Conservation (phyloP, 345 rosid genomes). For the Citrus sinensis region DVS_A1.0 CM039162.1:5935501-5936000, state of each 20-base stretch:
- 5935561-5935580: background rate
- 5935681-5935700: background rate
- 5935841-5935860: background rate
- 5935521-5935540: background rate
- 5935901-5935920: background rate
- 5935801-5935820: background rate
- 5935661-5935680: background rate
- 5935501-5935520: background rate
- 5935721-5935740: background rate
- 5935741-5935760: background rate
- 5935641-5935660: background rate
- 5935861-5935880: background rate
- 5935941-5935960: slow-evolving; percentile 4
- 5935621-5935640: background rate
- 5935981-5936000: slow-evolving; percentile 31
- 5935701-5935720: background rate
- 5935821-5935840: background rate
- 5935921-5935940: background rate
- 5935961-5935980: slow-evolving; percentile 34
- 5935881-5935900: background rate
- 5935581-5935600: background rate
- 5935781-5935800: background rate
- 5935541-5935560: slow-evolving; percentile 2
- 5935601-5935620: background rate
- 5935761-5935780: background rate